These are phyloP conservation scores for Silene noctiflora DNA, from an alignment of 179 eudicot species.

Conservation along the genomic window DNA sequence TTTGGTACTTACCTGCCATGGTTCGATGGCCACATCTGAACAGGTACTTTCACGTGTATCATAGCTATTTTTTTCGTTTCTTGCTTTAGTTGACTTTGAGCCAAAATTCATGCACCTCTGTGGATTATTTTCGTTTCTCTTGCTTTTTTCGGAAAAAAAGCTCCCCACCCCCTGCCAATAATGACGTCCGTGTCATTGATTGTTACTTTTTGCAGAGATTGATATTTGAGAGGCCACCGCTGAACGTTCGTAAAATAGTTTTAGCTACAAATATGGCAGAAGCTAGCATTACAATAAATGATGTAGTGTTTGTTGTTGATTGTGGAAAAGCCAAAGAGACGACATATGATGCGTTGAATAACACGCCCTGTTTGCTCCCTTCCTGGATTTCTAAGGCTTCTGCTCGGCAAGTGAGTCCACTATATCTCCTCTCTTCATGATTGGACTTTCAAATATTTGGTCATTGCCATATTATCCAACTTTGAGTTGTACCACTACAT, in stretches of 20 bases:
- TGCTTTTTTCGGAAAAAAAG: background rate
- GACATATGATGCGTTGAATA: conserved; percentile 90
- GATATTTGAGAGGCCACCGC: conserved; percentile 83
- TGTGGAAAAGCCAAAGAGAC: conserved; percentile 99
- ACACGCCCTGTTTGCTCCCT: conserved; percentile 89
- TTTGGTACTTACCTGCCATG: conserved; percentile 89
- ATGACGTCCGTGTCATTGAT: conserved; percentile 13
- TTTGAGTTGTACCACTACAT: too few relatives aligned
- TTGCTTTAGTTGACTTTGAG: background rate
- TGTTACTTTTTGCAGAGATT: conserved; percentile 54
- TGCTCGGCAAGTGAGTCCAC: conserved; percentile 80
- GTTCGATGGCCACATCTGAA: conserved; percentile 98
- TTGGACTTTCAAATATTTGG: background rate
- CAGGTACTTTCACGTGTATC: conserved; percentile 43
- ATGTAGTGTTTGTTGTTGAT: conserved; percentile 89
- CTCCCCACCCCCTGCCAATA: background rate
- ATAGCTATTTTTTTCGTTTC: background rate
- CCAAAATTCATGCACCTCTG: background rate
- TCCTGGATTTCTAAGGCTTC: conserved; percentile 99
- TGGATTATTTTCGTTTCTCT: background rate
- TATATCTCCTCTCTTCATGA: background rate
- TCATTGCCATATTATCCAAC: background rate
- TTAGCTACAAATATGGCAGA: conserved; percentile 99
- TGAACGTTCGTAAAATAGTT: conserved; percentile 83
- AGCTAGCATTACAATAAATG: conserved; percentile 96